A percentile compares a stretch with the other conserved stretches of the same genome.
phyloP scores from a whole-genome alignment of 352 stramenopile species.

The Phytophthora hibernalis region DNA sequence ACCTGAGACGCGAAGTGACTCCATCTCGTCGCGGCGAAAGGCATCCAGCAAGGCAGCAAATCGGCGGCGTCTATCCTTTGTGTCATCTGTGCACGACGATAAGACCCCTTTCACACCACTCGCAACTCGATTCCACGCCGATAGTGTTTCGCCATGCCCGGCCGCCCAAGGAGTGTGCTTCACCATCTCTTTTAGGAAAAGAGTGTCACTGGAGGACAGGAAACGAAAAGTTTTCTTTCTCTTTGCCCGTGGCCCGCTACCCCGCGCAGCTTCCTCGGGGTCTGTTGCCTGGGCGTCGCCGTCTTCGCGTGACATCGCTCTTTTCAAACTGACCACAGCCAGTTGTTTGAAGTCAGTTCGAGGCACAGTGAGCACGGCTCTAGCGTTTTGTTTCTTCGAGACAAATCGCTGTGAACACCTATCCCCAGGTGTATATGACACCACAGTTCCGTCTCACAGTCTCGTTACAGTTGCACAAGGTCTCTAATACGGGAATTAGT shows the following conservation, averaged over 20 bases:
- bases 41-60: slow-evolving; percentile 1
- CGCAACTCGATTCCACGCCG: background rate
- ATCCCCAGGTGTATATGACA: background rate
- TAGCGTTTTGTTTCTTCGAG: slow-evolving; percentile 1
- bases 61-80: background rate
- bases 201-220: too few species aligned
- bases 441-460: too few species aligned
- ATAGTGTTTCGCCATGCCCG: slow-evolving; percentile 7
- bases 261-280: too few species aligned
- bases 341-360: slow-evolving; percentile 4
- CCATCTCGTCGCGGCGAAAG: slow-evolving; percentile 6
- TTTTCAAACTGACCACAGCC: background rate
- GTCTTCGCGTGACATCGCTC: slow-evolving; percentile 1
- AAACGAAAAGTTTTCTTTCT: too few species aligned
- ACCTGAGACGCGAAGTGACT: slow-evolving; percentile 5
- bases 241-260: too few species aligned
- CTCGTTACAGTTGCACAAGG: too few species aligned
- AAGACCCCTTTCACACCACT: too few species aligned
- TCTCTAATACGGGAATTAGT: background rate
- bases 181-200: background rate
- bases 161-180: slow-evolving; percentile 4
- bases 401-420: background rate
- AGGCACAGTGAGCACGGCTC: background rate
- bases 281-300: too few species aligned
- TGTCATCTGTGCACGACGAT: background rate